These are phyloP conservation scores for Graphilbum fragrans DNA, from an alignment of 2,329 filamentous ascomycete genomes.

Conservation along the genomic window DNA sequence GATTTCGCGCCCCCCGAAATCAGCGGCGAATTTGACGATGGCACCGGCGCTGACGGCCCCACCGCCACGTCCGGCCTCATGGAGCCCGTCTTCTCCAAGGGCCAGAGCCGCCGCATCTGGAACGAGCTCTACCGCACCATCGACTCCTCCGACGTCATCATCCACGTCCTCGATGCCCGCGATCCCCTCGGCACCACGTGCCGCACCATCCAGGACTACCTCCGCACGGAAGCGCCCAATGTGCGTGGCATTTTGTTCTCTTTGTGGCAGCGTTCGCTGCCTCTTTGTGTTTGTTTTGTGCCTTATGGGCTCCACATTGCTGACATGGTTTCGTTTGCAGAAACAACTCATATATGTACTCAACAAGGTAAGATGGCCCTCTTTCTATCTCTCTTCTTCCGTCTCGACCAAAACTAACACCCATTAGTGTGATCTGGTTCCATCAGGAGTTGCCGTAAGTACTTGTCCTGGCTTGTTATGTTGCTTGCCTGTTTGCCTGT, in stretches of 20 bases:
- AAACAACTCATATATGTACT: slow-evolving; percentile 87
- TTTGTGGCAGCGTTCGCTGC: too few species aligned
- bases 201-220: slow-evolving; percentile 82
- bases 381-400: too few species aligned
- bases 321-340: background rate
- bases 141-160: slow-evolving; percentile 87
- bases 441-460: slow-evolving; percentile 91
- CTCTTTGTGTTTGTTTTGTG: background rate
- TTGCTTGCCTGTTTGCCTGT: slow-evolving; percentile 6
- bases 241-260: background rate
- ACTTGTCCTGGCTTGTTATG: slow-evolving; percentile 2
- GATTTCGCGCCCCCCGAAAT: slow-evolving; percentile 16
- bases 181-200: slow-evolving; percentile 87
- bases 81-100: slow-evolving; percentile 86
- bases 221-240: slow-evolving; percentile 84
- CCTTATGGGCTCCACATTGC: too few species aligned
- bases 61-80: slow-evolving; percentile 46
- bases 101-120: slow-evolving; percentile 92
- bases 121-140: slow-evolving; percentile 75
- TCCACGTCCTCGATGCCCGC: slow-evolving; percentile 86
- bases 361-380: slow-evolving; percentile 56
- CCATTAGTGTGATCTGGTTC: slow-evolving; percentile 85
- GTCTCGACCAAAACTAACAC: too few species aligned
- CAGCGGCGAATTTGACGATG: slow-evolving; percentile 15
- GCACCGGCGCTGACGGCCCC: slow-evolving; percentile 6